Conservation (phyloP, 1,284 basidiomycete genomes). For the Coniophora puteana region DNA sequence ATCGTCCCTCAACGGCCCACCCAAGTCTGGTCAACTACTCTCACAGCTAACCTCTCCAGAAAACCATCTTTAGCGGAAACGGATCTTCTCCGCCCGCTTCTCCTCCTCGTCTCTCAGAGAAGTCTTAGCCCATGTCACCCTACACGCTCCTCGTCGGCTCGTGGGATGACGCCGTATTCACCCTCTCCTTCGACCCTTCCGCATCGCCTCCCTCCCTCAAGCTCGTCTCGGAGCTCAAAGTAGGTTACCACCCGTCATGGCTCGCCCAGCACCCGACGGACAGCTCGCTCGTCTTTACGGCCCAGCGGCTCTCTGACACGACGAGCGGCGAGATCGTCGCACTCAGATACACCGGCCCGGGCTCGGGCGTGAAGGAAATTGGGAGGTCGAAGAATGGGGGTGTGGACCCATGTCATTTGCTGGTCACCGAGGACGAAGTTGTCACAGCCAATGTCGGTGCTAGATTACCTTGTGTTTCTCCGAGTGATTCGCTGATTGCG, state of each 20-base stretch:
- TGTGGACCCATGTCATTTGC: constrained; percentile 54
- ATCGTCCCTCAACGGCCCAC: too few relatives aligned
- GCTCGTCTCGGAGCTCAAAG: constrained; percentile 39
- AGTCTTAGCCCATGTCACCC: constrained; percentile 18
- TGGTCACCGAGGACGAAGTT: constrained; percentile 46
- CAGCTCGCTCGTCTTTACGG: constrained; percentile 48
- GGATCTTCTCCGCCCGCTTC: too few relatives aligned
- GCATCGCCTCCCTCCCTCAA: constrained; percentile 34
- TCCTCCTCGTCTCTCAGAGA: too few relatives aligned
- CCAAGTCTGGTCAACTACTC: too few relatives aligned
- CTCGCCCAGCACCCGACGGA: constrained; percentile 55
- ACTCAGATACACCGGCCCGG: constrained; percentile 46
- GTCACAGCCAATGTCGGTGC: constrained; percentile 65
- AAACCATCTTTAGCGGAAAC: too few relatives aligned
- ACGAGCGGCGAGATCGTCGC: constrained; percentile 53
- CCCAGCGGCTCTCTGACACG: constrained; percentile 55
- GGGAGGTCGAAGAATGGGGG: constrained; percentile 36
- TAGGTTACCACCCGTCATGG: constrained; percentile 71
- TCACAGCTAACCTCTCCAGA: too few relatives aligned
- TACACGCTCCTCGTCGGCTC: constrained; percentile 57
- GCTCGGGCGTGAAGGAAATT: constrained; percentile 22
- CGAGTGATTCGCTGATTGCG: too few relatives aligned
- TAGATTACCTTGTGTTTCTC: not conserved
- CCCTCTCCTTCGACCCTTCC: constrained; percentile 41
- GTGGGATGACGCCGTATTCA: constrained; percentile 57